These are phyloP conservation scores for Neobulgaria alba DNA, from an alignment of 2,329 filamentous ascomycete genomes.

Conservation along the genomic window DNA sequence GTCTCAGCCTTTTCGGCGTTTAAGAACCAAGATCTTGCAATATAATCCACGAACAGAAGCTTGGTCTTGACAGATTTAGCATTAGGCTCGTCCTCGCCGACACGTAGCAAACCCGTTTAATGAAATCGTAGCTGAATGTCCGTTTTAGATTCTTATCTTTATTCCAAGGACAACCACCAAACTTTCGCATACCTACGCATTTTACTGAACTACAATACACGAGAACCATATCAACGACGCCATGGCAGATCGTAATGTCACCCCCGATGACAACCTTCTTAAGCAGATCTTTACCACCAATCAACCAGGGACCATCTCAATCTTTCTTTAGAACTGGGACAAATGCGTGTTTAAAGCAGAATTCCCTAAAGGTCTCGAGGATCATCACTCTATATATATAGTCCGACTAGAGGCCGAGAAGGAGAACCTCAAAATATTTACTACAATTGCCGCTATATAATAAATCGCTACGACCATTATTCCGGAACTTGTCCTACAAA, in stretches of 20 bases:
- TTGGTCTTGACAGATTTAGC: too few relatives aligned
- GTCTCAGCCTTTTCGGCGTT: too few relatives aligned
- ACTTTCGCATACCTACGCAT: background rate
- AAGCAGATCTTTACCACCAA: slow-evolving; percentile 10
- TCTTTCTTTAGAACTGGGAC: slow-evolving; percentile 12
- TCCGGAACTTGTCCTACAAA: slow-evolving; percentile 10
- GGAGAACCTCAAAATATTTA: slow-evolving; percentile 5
- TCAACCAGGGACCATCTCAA: slow-evolving; percentile 10
- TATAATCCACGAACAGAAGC: too few relatives aligned
- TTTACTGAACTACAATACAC: background rate
- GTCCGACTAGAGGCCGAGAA: slow-evolving; percentile 9
- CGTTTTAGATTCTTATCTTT: background rate
- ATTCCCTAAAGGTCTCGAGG: slow-evolving; percentile 5
- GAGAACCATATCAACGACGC: background rate
- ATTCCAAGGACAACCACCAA: background rate
- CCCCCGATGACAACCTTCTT: slow-evolving; percentile 8
- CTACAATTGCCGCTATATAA: slow-evolving; percentile 10
- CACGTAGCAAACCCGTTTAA: too few relatives aligned
- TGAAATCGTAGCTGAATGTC: too few relatives aligned
- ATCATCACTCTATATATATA: slow-evolving; percentile 8
- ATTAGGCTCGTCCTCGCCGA: too few relatives aligned
- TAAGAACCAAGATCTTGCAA: too few relatives aligned
- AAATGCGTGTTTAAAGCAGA: slow-evolving; percentile 15
- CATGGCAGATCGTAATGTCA: slow-evolving; percentile 8
- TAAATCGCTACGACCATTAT: slow-evolving; percentile 9